Conservation (phyloP, 2,329 filamentous ascomycete genomes). For the Pseudocercospora musae region DNA sequence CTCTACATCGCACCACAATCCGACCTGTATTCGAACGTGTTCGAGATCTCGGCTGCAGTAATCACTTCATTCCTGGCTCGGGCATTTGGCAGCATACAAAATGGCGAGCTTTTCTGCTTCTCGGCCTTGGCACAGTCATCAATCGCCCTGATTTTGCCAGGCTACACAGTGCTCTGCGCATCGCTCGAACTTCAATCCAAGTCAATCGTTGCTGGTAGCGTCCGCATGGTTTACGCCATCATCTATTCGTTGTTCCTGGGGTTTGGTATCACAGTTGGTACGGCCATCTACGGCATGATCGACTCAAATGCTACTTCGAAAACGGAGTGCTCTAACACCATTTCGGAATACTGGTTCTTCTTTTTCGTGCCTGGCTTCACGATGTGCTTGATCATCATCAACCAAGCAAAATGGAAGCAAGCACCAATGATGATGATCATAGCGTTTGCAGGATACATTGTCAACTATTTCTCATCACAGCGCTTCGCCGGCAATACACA, state of each 20-base stretch:
- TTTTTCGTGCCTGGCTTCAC: conserved; percentile 72
- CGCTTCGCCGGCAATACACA: conserved; percentile 69
- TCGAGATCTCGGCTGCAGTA: conserved; percentile 49
- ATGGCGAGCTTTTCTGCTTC: conserved; percentile 48
- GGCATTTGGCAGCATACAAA: conserved; percentile 47
- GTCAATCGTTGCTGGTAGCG: conserved; percentile 49
- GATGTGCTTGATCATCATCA: conserved; percentile 71
- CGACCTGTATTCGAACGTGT: conserved; percentile 60
- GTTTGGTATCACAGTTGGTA: conserved; percentile 52
- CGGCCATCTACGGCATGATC: conserved; percentile 49
- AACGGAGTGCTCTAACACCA: conserved; percentile 44
- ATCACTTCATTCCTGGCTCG: conserved; percentile 50
- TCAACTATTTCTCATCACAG: conserved; percentile 68
- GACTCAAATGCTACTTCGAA: conserved; percentile 46
- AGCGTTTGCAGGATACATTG: conserved; percentile 68
- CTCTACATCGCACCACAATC: conserved; percentile 71
- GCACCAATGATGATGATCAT: conserved; percentile 73
- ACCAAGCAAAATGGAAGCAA: conserved; percentile 77
- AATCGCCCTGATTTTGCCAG: conserved; percentile 50
- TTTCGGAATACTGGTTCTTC: conserved; percentile 58
- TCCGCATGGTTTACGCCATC: conserved; percentile 53
- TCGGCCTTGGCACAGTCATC: conserved; percentile 50
- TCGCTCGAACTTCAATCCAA: conserved; percentile 49
- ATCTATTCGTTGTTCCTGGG: conserved; percentile 53
- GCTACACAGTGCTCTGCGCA: conserved; percentile 51